Conservation (phyloP, 2,329 filamentous ascomycete genomes). For the Botrytis aclada region DNA sequence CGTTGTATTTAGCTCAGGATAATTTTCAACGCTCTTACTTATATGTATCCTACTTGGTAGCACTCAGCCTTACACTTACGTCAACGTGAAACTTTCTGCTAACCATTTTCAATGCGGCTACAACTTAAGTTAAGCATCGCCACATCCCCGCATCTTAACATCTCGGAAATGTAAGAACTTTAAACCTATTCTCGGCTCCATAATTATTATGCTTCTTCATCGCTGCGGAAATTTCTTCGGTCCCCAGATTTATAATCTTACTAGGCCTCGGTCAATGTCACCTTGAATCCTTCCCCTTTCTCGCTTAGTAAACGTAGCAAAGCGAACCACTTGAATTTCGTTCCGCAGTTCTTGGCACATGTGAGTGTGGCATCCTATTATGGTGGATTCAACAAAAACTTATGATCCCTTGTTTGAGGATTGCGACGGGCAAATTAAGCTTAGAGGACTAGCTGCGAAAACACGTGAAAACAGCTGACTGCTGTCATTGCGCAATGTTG, state of each 20-base stretch:
- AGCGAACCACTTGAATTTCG: neutral
- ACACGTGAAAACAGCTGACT: neutral
- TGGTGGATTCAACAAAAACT: no score
- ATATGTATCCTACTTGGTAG: neutral
- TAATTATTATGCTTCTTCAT: no score
- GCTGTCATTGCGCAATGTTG: neutral
- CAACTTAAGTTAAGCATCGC: neutral
- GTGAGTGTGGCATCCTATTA: neutral
- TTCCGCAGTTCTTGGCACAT: neutral
- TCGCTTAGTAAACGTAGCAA: neutral
- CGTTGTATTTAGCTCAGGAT: neutral
- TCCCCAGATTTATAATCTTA: neutral
- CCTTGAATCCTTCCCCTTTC: neutral
- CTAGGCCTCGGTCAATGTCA: neutral
- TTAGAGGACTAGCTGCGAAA: neutral
- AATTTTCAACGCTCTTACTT: neutral
- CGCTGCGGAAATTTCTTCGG: neutral
- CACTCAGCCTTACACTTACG: neutral
- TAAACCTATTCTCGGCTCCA: neutral
- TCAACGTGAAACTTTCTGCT: neutral
- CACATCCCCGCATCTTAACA: neutral
- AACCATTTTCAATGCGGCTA: neutral
- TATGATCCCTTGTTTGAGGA: neutral
- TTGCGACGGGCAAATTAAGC: neutral
- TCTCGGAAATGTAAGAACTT: neutral